Conservation (phyloP, 805 yeast species). For the Metschnikowia drakensbergensis region DNA sequence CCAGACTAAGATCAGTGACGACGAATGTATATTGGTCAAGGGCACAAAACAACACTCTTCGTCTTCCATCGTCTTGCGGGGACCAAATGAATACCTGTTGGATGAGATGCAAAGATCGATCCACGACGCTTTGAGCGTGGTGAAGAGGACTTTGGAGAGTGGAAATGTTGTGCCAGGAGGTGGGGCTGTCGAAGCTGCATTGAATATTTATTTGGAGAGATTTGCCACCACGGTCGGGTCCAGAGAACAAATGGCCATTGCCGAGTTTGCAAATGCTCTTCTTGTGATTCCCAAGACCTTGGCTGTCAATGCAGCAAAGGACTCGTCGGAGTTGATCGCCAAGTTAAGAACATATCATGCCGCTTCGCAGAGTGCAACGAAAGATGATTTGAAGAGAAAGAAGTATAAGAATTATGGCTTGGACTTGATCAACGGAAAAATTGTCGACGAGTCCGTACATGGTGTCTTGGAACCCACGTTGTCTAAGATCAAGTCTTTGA, state of each 20-base stretch:
- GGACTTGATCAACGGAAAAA: slow-evolving; percentile 86
- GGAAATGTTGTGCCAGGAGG: slow-evolving; percentile 98
- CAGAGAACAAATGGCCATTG: slow-evolving; percentile 95
- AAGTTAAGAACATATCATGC: slow-evolving; percentile 95
- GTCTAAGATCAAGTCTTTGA: slow-evolving; percentile 86
- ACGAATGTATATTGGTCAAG: slow-evolving; percentile 89
- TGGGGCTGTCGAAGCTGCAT: slow-evolving; percentile 97
- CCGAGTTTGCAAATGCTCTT: slow-evolving; percentile 91
- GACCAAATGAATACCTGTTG: slow-evolving; percentile 89
- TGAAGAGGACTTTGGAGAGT: slow-evolving; percentile 91
- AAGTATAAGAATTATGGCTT: slow-evolving; percentile 89
- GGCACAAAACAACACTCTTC: slow-evolving; percentile 91
- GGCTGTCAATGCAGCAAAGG: slow-evolving; percentile 97
- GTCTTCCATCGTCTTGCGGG: slow-evolving; percentile 87
- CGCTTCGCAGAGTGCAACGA: slow-evolving; percentile 82
- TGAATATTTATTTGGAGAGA: slow-evolving; percentile 90
- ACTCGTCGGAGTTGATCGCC: slow-evolving; percentile 90
- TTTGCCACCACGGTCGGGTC: slow-evolving; percentile 98
- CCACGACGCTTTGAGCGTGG: slow-evolving; percentile 91
- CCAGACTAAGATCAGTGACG: slow-evolving; percentile 90
- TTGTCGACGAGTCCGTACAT: slow-evolving; percentile 74
- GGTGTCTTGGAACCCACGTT: slow-evolving; percentile 97
- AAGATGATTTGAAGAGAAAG: slow-evolving; percentile 79
- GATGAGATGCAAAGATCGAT: slow-evolving; percentile 99
- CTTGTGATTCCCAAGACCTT: slow-evolving; percentile 92